phyloP scores from a whole-genome alignment of 1,284 basidiomycete genomes.

The Pholiota adiposa region DNA sequence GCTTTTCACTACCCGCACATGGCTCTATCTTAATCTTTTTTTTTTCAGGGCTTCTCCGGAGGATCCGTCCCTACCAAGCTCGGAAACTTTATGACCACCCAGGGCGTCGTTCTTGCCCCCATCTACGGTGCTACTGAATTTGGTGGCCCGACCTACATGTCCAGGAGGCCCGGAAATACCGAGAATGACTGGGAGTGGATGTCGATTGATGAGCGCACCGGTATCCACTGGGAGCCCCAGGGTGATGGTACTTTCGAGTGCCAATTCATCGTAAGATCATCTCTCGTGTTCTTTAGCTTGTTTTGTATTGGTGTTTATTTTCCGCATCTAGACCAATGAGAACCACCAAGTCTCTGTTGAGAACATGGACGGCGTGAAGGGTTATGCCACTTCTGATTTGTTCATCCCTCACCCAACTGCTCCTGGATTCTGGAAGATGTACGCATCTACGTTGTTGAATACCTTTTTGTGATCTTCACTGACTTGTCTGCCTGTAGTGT shows the following conservation, averaged over 20 bases:
- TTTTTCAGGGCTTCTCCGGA: constrained; percentile 29
- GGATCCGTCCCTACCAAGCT: constrained; percentile 31
- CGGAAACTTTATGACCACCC: constrained; percentile 30
- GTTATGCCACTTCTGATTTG: constrained; percentile 12
- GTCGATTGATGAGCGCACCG: constrained; percentile 23
- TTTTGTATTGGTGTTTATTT: neutral
- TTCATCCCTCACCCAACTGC: constrained; percentile 12
- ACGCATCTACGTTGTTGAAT: neutral
- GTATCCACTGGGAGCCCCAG: constrained; percentile 29
- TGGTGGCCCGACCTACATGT: constrained; percentile 23
- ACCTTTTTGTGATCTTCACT: neutral
- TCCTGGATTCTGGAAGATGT: constrained; percentile 9
- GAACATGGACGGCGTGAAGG: constrained; percentile 4
- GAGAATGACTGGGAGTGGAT: constrained; percentile 34
- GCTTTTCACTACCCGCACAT: neutral
- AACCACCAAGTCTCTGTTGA: constrained; percentile 1
- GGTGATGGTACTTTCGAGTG: constrained; percentile 10
- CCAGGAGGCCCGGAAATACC: constrained; percentile 16
- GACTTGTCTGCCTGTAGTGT: neutral
- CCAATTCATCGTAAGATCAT: constrained; percentile 9
- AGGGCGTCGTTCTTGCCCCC: constrained; percentile 31
- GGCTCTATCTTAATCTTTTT: neutral
- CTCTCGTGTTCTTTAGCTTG: neutral
- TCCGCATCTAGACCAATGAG: constrained; percentile 21
- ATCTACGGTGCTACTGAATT: constrained; percentile 39